A percentile compares a stretch with the other conserved stretches of the same genome.
Conservation (phyloP, 805 yeast genomes). For the Kluyveromyces lactis region DNA sequence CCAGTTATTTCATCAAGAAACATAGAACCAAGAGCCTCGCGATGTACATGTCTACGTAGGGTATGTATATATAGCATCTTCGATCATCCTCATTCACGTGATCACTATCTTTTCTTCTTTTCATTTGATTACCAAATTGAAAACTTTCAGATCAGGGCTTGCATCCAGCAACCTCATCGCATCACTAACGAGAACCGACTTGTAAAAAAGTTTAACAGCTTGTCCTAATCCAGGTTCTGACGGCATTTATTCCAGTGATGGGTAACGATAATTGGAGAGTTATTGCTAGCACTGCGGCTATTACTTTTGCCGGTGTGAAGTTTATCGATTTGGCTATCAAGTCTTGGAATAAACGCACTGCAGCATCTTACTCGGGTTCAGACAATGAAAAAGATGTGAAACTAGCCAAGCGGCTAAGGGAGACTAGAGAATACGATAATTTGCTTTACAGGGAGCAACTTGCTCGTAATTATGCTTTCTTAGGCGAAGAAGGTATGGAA, state of each 20-base stretch:
- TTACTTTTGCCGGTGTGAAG: conserved; percentile 27
- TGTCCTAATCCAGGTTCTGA: too few relatives aligned
- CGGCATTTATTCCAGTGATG: neutral
- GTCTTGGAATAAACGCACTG: conserved; percentile 9
- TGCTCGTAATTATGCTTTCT: conserved; percentile 87
- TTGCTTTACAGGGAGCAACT: conserved; percentile 82
- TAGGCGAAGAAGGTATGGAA: conserved; percentile 77
- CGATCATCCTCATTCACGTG: too few relatives aligned
- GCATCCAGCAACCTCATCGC: too few relatives aligned
- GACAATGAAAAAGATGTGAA: neutral
- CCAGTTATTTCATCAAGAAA: too few relatives aligned
- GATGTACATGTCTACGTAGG: too few relatives aligned
- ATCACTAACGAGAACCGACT: too few relatives aligned
- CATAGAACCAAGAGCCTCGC: conserved; percentile 1
- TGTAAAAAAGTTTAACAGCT: too few relatives aligned
- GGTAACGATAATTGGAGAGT: conserved; percentile 19
- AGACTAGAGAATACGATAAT: conserved; percentile 38
- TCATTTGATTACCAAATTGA: too few relatives aligned
- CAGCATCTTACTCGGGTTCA: too few relatives aligned
- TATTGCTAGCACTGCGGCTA: conserved; percentile 24
- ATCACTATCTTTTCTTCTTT: too few relatives aligned
- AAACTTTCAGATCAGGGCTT: too few relatives aligned
- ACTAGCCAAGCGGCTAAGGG: conserved; percentile 5
- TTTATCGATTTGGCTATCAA: conserved; percentile 24
- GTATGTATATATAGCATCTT: too few relatives aligned